Evolutionary conservation across 2,329 filamentous ascomycete genomes (phyloP).

Genomic region (Apiospora phragmitis): DNA sequence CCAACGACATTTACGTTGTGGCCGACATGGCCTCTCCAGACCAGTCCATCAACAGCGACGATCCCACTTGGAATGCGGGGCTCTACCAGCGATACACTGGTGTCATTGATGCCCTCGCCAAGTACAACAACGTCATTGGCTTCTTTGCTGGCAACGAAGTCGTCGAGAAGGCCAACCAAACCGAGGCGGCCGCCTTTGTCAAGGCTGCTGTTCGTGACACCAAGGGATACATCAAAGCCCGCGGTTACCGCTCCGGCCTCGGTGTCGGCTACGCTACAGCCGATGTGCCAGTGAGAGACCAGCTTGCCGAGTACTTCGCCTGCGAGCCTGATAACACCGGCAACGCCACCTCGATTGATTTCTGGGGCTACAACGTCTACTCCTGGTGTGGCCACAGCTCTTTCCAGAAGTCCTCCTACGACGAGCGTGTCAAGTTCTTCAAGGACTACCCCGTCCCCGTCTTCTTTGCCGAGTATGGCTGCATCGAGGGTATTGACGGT

Average conservation of each 20-base stretch:
- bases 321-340: conserved; percentile 64
- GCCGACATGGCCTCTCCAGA: conserved; percentile 84
- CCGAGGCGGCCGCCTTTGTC: conserved; percentile 86
- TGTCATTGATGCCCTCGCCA: conserved; percentile 78
- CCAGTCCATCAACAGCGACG: conserved; percentile 81
- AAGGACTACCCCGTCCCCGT: conserved; percentile 85
- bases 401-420: conserved; percentile 76
- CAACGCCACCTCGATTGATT: conserved; percentile 68
- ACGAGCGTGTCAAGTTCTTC: conserved; percentile 83
- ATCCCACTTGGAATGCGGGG: conserved; percentile 74
- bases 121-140: conserved; percentile 89
- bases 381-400: conserved; percentile 93
- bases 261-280: conserved; percentile 97
- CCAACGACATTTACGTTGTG: conserved; percentile 92
- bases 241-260: conserved; percentile 70
- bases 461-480: conserved; percentile 99
- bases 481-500: conserved; percentile 63
- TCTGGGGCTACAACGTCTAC: conserved; percentile 99
- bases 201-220: conserved; percentile 96
- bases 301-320: conserved; percentile 93
- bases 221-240: conserved; percentile 87
- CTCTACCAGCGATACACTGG: conserved; percentile 79
- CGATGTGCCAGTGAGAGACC: conserved; percentile 76
- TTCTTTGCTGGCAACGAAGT: conserved; percentile 99
- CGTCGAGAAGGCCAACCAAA: conserved; percentile 86